Base-by-base conservation (phyloP, 2,329 filamentous ascomycete species). In the Trichoderma sp. region DNA sequence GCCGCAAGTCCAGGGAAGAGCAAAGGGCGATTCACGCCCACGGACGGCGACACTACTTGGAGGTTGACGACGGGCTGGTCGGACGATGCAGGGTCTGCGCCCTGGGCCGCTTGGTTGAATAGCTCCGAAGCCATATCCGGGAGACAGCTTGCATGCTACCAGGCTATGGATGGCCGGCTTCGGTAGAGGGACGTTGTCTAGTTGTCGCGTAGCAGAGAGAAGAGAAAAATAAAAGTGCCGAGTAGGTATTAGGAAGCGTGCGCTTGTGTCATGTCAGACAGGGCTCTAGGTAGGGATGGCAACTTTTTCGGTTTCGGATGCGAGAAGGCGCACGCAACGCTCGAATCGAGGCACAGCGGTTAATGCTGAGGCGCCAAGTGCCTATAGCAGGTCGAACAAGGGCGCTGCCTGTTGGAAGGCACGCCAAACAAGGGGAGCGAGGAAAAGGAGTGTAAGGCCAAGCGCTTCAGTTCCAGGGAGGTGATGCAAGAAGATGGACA, bases 21-120 rank as follows among this genome's bases (percentile, higher is more conserved):
- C 67, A 91, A 80, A 18, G 88, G 88, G 24, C 86, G 85, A 69
- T 85, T 86, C 14, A 91, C 88, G 45, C 87, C 87, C 67, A 87
- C 83, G 16, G 89, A 91, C 4, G 90, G 90, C 76, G 90, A 92
- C 56, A 92, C 81, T 75, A 92, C 84, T 77, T 90, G 87, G 68
- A 92, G 85, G 75, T 88, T 90, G 81, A 91, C 87, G 45, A 84
- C 83, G 71, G 85, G 83, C 77, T 82, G 79, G 18, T 83, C 81
- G 41, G 79, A 77, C 45, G 80, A 78, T 64, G 80, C 75, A 50
- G 77, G 77, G 72, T 80, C 80, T 63, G 59, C 72, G 41, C 33
- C 50, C 24, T 27, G 56, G 56, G 31, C 21, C 18, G 38, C 59
- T 21, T 81, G 76, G 59, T 80, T 79, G 67, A 81, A 76, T 73